Evolutionary conservation across 2,329 filamentous ascomycete genomes (phyloP), one percentile per base, ranked within the genome.

Genomic region (Verticillium zaregamsianum): DNA sequence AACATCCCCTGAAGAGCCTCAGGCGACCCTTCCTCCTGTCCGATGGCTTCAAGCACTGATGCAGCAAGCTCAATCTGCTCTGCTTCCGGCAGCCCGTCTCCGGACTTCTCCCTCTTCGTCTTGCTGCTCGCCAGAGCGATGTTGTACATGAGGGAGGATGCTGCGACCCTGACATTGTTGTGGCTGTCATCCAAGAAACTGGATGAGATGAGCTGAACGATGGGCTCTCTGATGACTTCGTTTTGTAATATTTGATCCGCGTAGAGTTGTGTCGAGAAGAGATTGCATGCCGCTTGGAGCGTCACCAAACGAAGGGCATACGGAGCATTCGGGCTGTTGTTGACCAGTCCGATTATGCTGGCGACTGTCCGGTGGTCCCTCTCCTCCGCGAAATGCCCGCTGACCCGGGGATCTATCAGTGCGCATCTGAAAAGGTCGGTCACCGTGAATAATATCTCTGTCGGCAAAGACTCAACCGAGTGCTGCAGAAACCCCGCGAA

Each of bases 291-390:
- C 70, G 94, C 83, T 68, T 97, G 93, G 25, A 96, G 77, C 0
- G 92, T 90, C 17, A 96, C 91, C 2, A 97, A 86, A 15, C 92
- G 89, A 1, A 96, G 82, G 5, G 91, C 88, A 71, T 97, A 97
- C 0, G 92, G 92, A 49, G 88, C 90, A 1, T 78, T 74, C 9
- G 77, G 71, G 35, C 84, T 79, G 6, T 77, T 72, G 65, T 84
- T 87, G 55, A 92, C 84, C 40, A 85, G 77, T 3, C 83, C 74
- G 3, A 92, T 72, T 2, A 97, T 75, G 0, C 83, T 78, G 37
- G 82, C 71, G 15, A 94, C 78, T 0, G 90, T 92, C 59, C 77
- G 75, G 62, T 91, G 87, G 9, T 79, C 79, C 17, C 79, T 72
- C 72, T 97, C 92, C 71, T 95, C 90, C 1, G 91, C 91, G 65